A percentile compares a stretch with the other conserved stretches of the same genome.
phyloP scores from a whole-genome alignment of 108 stramenopile species.

The Pseudonitzschia multiseries region DNA sequence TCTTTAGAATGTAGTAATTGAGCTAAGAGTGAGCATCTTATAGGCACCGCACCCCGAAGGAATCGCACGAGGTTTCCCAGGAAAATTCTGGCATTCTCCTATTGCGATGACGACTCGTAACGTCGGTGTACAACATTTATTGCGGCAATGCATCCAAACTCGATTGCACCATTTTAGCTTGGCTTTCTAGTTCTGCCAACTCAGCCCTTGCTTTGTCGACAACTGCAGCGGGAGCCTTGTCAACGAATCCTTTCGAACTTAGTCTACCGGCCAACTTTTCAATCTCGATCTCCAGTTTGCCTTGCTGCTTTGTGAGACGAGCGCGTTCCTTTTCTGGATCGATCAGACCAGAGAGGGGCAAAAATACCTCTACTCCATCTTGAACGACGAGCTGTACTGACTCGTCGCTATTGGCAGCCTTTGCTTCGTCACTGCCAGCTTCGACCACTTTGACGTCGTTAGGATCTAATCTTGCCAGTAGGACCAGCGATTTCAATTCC shows the following conservation, averaged over 20 bases:
- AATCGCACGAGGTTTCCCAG: too few relatives aligned
- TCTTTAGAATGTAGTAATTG: too few relatives aligned
- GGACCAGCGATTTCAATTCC: slow-evolving; percentile 77
- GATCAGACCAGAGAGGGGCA: slow-evolving; percentile 84
- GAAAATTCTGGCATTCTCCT: background rate
- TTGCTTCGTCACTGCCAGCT: slow-evolving; percentile 70
- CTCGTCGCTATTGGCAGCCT: slow-evolving; percentile 46
- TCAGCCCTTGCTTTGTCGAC: slow-evolving; percentile 83
- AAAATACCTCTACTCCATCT: slow-evolving; percentile 83
- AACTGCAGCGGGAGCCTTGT: slow-evolving; percentile 83
- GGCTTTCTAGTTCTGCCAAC: slow-evolving; percentile 81
- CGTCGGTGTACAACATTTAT: background rate
- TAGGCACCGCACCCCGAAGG: too few relatives aligned
- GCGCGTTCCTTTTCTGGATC: slow-evolving; percentile 84
- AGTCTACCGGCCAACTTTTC: slow-evolving; percentile 71
- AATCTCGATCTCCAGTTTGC: slow-evolving; percentile 80
- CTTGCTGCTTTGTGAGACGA: slow-evolving; percentile 75
- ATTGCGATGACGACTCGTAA: background rate
- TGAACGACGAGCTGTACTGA: slow-evolving; percentile 81
- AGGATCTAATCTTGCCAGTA: slow-evolving; percentile 81
- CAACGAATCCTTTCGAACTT: slow-evolving; percentile 81
- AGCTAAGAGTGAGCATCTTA: too few relatives aligned
- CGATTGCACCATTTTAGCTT: slow-evolving; percentile 66
- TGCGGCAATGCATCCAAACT: slow-evolving; percentile 30
- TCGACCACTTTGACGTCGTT: slow-evolving; percentile 62